Percentiles rank a stretch among this genome's conserved stretches.
phyloP scores from a whole-genome alignment of 2,329 filamentous ascomycete genomes.

The Diplocarpon mali region DNA sequence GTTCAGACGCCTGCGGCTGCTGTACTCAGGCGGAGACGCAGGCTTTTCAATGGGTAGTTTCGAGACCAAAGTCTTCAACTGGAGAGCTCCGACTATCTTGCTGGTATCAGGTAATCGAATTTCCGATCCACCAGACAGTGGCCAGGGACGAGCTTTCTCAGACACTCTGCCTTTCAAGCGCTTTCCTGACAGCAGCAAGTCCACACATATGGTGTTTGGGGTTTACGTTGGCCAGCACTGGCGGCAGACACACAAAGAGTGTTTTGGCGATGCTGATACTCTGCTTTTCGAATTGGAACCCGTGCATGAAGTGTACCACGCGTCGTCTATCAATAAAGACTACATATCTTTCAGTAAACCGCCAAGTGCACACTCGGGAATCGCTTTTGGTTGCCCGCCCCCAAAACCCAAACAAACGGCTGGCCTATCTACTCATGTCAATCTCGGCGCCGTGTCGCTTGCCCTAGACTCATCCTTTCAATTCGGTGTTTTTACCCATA shows the following conservation, averaged over 20 bases:
- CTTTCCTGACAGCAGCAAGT: constrained; percentile 40
- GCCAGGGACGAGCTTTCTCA: constrained; percentile 45
- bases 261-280: constrained; percentile 54
- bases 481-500: constrained; percentile 64
- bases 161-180: constrained; percentile 53
- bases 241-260: constrained; percentile 56
- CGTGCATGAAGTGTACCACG: constrained; percentile 58
- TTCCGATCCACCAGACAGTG: constrained; percentile 34
- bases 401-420: constrained; percentile 34
- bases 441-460: constrained; percentile 55
- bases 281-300: constrained; percentile 63
- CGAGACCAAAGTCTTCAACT: constrained; percentile 65
- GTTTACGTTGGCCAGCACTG: constrained; percentile 57
- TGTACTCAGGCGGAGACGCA: constrained; percentile 60
- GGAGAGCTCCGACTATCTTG: constrained; percentile 63
- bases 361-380: constrained; percentile 46
- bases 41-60: constrained; percentile 72
- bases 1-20: constrained; percentile 52
- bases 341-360: constrained; percentile 59
- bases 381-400: constrained; percentile 55
- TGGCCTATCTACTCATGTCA: constrained; percentile 24
- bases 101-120: constrained; percentile 57
- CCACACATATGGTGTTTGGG: constrained; percentile 51
- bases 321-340: constrained; percentile 53
- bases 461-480: constrained; percentile 63